A percentile compares a stretch with the other conserved stretches of the same genome.
These are phyloP conservation scores for Mycosphaerella sp. DNA, from an alignment of 2,329 filamentous ascomycete genomes.

Conservation along the genomic window DNA sequence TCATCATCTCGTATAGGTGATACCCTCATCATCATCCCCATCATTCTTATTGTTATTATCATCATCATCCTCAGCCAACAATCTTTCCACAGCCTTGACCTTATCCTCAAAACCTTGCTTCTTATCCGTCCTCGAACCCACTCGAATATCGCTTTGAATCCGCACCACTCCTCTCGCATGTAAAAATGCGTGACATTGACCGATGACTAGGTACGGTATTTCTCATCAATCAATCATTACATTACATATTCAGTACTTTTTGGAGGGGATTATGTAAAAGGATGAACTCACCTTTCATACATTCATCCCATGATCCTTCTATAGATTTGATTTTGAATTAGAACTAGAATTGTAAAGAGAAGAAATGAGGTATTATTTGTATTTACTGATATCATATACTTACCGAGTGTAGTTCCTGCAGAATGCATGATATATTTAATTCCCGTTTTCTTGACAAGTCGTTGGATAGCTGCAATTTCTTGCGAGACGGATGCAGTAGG, in stretches of 20 bases:
- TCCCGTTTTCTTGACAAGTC: slow-evolving; percentile 71
- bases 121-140: slow-evolving; percentile 83
- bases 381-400: too few species aligned
- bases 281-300: slow-evolving; percentile 57
- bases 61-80: slow-evolving; percentile 39
- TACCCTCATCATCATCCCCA: slow-evolving; percentile 11
- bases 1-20: slow-evolving; percentile 2
- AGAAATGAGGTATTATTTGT: too few species aligned
- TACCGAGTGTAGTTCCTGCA: slow-evolving; percentile 85
- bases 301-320: slow-evolving; percentile 90
- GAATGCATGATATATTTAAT: slow-evolving; percentile 86
- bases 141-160: slow-evolving; percentile 82
- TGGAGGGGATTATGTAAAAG: too few species aligned
- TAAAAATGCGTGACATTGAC: slow-evolving; percentile 71
- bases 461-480: slow-evolving; percentile 84
- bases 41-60: neutral
- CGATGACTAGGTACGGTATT: slow-evolving; percentile 50
- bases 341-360: too few species aligned
- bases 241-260: too few species aligned
- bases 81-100: slow-evolving; percentile 54
- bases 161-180: slow-evolving; percentile 71
- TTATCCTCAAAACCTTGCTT: slow-evolving; percentile 75
- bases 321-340: neutral
- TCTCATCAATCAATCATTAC: too few species aligned
- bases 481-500: slow-evolving; percentile 45